Percentiles rank a stretch among this genome's conserved stretches.
phyloP scores from a whole-genome alignment of 257 asterid species.

The Nicotiana obtusifolia region DNA sequence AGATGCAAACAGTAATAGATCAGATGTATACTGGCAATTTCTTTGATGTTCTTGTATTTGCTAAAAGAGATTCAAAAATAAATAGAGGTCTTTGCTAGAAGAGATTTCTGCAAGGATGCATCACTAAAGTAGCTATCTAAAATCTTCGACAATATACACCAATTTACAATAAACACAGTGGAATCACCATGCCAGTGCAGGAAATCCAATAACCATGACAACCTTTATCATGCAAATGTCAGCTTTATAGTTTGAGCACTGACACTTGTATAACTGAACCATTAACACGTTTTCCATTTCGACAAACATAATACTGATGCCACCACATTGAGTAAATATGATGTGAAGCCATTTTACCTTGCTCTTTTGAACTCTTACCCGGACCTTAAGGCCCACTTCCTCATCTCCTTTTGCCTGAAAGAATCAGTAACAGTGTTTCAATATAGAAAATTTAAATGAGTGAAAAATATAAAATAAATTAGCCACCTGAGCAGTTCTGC shows the following conservation, averaged over 20 bases:
- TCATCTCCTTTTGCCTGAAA: slow-evolving; percentile 88
- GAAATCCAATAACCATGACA: not conserved
- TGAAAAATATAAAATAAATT: not conserved
- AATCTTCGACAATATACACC: not conserved
- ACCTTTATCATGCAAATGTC: slow-evolving; percentile 6
- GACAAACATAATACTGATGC: not conserved
- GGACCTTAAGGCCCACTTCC: slow-evolving; percentile 88
- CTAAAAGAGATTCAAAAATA: slow-evolving; percentile 6
- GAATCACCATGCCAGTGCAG: not conserved
- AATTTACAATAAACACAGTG: not conserved
- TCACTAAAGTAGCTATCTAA: not conserved
- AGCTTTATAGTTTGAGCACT: not conserved
- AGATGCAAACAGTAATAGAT: not conserved
- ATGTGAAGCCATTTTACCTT: slow-evolving; percentile 42
- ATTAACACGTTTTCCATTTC: not conserved
- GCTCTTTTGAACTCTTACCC: slow-evolving; percentile 98
- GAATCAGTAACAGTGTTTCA: slow-evolving; percentile 10
- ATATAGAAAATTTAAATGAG: not conserved
- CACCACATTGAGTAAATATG: not conserved
- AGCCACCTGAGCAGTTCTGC: slow-evolving; percentile 15
- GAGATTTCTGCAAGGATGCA: not conserved
- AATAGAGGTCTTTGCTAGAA: not conserved
- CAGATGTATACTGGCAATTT: not conserved
- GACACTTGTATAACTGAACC: not conserved
- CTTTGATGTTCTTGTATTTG: slow-evolving; percentile 5